phyloP scores from a whole-genome alignment of 2,329 filamentous ascomycete species.

The Bipolaris oryzae region DNA sequence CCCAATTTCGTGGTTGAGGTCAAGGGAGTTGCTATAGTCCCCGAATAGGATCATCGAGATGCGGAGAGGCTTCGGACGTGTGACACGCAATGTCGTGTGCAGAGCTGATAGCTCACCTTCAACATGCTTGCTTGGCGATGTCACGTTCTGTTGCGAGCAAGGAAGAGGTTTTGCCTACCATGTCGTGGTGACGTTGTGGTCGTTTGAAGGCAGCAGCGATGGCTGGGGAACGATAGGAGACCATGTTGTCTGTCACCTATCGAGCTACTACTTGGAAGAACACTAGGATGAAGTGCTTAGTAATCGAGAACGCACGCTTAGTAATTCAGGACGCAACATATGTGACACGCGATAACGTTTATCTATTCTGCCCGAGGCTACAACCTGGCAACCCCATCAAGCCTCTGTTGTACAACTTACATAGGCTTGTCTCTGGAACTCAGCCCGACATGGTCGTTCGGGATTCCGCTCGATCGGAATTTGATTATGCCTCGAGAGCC shows the following conservation, averaged over 20 bases:
- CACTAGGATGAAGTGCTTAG: background rate
- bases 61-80: background rate
- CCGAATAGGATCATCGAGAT: background rate
- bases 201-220: no score
- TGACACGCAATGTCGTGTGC: background rate
- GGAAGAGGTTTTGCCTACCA: no score
- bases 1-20: background rate
- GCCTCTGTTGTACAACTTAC: background rate
- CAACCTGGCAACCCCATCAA: background rate
- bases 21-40: background rate
- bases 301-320: no score
- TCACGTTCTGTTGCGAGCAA: no score
- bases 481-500: background rate
- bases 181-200: no score
- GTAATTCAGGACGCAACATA: background rate
- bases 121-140: no score
- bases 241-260: background rate
- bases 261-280: background rate
- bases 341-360: background rate
- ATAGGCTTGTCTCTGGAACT: background rate
- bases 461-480: background rate
- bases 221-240: no score
- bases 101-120: background rate
- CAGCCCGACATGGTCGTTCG: background rate
- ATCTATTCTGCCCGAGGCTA: background rate